Conservation (phyloP, 306 rosid genomes). For the Acacia acuminata region DNA sequence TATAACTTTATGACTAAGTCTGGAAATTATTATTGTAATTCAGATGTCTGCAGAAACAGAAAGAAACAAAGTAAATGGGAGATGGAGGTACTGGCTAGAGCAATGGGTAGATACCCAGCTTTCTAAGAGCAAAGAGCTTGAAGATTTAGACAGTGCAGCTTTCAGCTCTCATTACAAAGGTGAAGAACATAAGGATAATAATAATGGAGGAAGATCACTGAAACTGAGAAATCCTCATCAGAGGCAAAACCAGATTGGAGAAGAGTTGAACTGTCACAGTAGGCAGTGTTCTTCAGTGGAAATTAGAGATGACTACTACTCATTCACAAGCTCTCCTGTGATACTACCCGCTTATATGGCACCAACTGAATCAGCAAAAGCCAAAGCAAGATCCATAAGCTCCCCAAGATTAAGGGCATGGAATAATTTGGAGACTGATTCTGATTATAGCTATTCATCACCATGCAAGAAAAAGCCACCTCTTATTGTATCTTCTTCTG, state of each 20-base stretch:
- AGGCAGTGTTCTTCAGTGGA: slow-evolving; percentile 72
- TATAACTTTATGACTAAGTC: neutral
- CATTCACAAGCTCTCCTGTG: slow-evolving; percentile 63
- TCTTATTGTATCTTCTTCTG: slow-evolving; percentile 41
- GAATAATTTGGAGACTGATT: slow-evolving; percentile 52
- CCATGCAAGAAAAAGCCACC: slow-evolving; percentile 78
- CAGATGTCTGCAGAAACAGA: slow-evolving; percentile 93
- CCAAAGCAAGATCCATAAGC: slow-evolving; percentile 70
- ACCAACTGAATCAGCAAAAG: slow-evolving; percentile 86
- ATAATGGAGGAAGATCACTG: slow-evolving; percentile 35
- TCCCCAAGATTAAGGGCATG: slow-evolving; percentile 68
- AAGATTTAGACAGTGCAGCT: slow-evolving; percentile 70
- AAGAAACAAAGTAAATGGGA: slow-evolving; percentile 67
- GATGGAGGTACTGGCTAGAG: slow-evolving; percentile 97
- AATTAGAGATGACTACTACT: slow-evolving; percentile 54
- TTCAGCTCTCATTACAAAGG: slow-evolving; percentile 46
- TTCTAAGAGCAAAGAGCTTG: slow-evolving; percentile 83
- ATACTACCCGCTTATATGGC: slow-evolving; percentile 69
- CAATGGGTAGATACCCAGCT: slow-evolving; percentile 99
- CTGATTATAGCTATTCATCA: slow-evolving; percentile 67
- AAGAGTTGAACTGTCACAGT: slow-evolving; percentile 55
- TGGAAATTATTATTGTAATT: neutral
- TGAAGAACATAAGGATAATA: slow-evolving; percentile 33
- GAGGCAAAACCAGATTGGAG: slow-evolving; percentile 43
- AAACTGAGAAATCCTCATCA: slow-evolving; percentile 40